Evolutionary conservation across 2,329 filamentous ascomycete genomes (phyloP).

Genomic region (Ascochyta clinopodiicola): DNA sequence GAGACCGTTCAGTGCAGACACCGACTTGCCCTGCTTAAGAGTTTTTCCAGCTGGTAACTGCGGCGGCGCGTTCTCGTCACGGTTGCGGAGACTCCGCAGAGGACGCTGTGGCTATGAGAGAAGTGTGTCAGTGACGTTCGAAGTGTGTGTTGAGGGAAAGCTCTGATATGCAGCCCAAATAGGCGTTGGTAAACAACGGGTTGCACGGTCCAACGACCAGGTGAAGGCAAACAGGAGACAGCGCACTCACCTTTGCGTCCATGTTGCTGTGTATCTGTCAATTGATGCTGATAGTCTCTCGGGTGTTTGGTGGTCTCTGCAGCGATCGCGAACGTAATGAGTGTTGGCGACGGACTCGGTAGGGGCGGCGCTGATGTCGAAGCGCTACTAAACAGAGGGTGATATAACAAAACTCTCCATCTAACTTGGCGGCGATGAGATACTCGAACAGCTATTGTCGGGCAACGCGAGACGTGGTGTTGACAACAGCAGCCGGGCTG

Average conservation of each 20-base stretch:
- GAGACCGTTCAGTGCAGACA: slow-evolving; percentile 65
- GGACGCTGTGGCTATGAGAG: slow-evolving; percentile 71
- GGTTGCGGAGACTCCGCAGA: slow-evolving; percentile 63
- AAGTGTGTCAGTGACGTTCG: slow-evolving; percentile 27
- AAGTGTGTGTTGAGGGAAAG: neutral
- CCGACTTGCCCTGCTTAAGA: slow-evolving; percentile 83
- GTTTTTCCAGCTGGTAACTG: slow-evolving; percentile 53
- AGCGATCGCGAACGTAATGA: slow-evolving; percentile 20
- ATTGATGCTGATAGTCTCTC: slow-evolving; percentile 25
- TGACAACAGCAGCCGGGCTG: slow-evolving; percentile 32
- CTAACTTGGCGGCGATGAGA: slow-evolving; percentile 50
- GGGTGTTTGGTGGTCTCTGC: slow-evolving; percentile 5
- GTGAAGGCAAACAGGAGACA: slow-evolving; percentile 6
- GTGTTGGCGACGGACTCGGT: slow-evolving; percentile 27
- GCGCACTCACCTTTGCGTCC: slow-evolving; percentile 53
- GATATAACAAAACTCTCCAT: slow-evolving; percentile 50
- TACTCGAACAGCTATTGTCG: slow-evolving; percentile 40
- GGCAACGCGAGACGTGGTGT: slow-evolving; percentile 36
- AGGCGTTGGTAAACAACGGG: slow-evolving; percentile 5
- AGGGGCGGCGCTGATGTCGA: slow-evolving; percentile 37
- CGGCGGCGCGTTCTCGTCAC: slow-evolving; percentile 72
- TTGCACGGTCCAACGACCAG: neutral
- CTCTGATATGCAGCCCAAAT: neutral
- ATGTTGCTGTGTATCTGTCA: slow-evolving; percentile 39
- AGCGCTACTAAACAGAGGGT: slow-evolving; percentile 45